A percentile compares a stretch with the other conserved stretches of the same genome.
Conservation (phyloP, 805 yeast species). For the Kluyveromyces dobzhanskii region DNA sequence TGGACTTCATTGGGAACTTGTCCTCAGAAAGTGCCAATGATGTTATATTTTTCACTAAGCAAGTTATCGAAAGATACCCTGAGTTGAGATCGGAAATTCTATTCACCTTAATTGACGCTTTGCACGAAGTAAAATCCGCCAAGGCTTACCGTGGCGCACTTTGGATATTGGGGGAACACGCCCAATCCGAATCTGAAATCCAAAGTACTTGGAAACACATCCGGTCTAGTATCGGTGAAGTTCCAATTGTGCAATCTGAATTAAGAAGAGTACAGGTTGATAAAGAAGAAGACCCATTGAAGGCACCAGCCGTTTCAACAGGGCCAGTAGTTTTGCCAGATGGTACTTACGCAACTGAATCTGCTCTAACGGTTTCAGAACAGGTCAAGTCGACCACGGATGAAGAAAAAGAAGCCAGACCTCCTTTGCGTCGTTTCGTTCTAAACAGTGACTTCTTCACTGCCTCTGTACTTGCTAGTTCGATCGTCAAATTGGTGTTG, state of each 20-base stretch:
- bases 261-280: constrained; percentile 36
- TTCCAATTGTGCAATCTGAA: constrained; percentile 79
- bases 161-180: constrained; percentile 95
- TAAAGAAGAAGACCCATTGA: constrained; percentile 22
- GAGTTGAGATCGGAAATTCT: constrained; percentile 61
- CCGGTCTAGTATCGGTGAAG: constrained; percentile 77
- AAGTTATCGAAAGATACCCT: constrained; percentile 88
- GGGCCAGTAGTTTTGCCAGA: constrained; percentile 93
- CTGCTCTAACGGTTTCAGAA: constrained; percentile 76
- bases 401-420: constrained; percentile 40
- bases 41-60: constrained; percentile 85
- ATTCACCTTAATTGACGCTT: constrained; percentile 48
- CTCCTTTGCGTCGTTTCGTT: constrained; percentile 75
- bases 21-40: constrained; percentile 82
- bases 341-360: constrained; percentile 97
- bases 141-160: constrained; percentile 88
- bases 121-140: constrained; percentile 69
- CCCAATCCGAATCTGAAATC: constrained; percentile 60
- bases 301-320: constrained; percentile 25
- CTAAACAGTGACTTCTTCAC: constrained; percentile 86
- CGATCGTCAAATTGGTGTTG: constrained; percentile 80
- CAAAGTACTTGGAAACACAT: constrained; percentile 82
- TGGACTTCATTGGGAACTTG: constrained; percentile 80
- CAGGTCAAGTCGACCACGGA: constrained; percentile 69
- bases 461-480: constrained; percentile 78